phyloP scores from a whole-genome alignment of 1,139 yeast species.

The Cylindricascospora bacillispora region DNA sequence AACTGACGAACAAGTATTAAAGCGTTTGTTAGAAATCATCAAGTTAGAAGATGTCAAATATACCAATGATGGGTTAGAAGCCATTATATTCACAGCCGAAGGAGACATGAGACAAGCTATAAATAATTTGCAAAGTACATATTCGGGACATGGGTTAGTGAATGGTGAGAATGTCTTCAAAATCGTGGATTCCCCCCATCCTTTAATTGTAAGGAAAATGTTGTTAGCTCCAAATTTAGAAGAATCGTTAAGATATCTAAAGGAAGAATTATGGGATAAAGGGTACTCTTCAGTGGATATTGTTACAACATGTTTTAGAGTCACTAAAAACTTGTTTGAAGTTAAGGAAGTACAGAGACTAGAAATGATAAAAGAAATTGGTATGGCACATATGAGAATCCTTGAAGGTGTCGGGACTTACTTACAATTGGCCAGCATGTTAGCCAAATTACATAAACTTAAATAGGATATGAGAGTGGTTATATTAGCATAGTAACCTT shows the following conservation, averaged over 20 bases:
- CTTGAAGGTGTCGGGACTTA: slow-evolving; percentile 87
- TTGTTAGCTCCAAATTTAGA: slow-evolving; percentile 51
- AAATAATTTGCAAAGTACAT: slow-evolving; percentile 86
- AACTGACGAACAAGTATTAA: slow-evolving; percentile 72
- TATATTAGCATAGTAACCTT: no score
- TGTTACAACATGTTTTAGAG: slow-evolving; percentile 80
- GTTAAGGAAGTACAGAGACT: slow-evolving; percentile 55
- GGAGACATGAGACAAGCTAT: slow-evolving; percentile 99
- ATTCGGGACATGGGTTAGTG: slow-evolving; percentile 85
- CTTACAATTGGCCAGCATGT: slow-evolving; percentile 72
- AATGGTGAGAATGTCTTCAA: slow-evolving; percentile 86
- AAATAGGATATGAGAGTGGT: no score
- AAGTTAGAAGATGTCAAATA: slow-evolving; percentile 61
- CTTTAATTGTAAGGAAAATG: slow-evolving; percentile 70
- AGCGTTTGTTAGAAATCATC: slow-evolving; percentile 61
- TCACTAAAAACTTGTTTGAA: slow-evolving; percentile 61
- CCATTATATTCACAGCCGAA: slow-evolving; percentile 90
- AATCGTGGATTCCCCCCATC: slow-evolving; percentile 95
- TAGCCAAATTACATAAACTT: slow-evolving; percentile 41
- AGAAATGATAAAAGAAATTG: slow-evolving; percentile 73
- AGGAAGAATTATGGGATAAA: slow-evolving; percentile 58
- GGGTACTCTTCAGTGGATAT: slow-evolving; percentile 94
- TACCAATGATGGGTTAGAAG: slow-evolving; percentile 85
- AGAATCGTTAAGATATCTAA: slow-evolving; percentile 53
- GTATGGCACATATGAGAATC: slow-evolving; percentile 82